These are phyloP conservation scores for Penicillium psychrosexuale DNA, from an alignment of 2,329 filamentous ascomycete genomes.

Conservation along the genomic window DNA sequence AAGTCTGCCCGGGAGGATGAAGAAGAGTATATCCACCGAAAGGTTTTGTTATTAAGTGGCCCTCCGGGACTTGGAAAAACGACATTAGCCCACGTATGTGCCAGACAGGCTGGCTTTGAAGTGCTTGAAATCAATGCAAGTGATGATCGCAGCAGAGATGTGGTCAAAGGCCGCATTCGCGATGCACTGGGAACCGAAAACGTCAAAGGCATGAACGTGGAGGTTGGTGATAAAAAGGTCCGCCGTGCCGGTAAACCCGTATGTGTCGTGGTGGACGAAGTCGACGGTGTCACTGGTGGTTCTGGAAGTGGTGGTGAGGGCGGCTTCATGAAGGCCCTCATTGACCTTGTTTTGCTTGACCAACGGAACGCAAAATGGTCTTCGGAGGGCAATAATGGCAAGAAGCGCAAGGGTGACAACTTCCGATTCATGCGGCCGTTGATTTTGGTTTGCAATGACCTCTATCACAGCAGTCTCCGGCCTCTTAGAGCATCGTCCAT, in stretches of 20 bases:
- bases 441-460: slow-evolving; percentile 94
- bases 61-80: slow-evolving; percentile 95
- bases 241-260: slow-evolving; percentile 78
- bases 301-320: slow-evolving; percentile 76
- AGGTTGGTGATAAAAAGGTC: slow-evolving; percentile 50
- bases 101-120: slow-evolving; percentile 91
- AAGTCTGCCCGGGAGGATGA: slow-evolving; percentile 46
- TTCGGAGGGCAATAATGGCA: slow-evolving; percentile 25
- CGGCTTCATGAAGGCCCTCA: slow-evolving; percentile 90
- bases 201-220: slow-evolving; percentile 64
- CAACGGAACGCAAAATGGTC: slow-evolving; percentile 66
- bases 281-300: slow-evolving; percentile 87
- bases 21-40: slow-evolving; percentile 75
- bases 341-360: slow-evolving; percentile 82
- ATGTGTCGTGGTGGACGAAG: slow-evolving; percentile 93
- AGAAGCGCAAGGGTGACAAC: slow-evolving; percentile 70
- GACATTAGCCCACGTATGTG: slow-evolving; percentile 92
- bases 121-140: slow-evolving; percentile 97
- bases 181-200: slow-evolving; percentile 93
- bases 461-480: slow-evolving; percentile 85
- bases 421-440: slow-evolving; percentile 85
- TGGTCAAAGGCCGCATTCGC: slow-evolving; percentile 86
- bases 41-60: slow-evolving; percentile 85
- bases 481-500: slow-evolving; percentile 79
- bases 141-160: slow-evolving; percentile 83